Evolutionary conservation across 352 stramenopile genomes (phyloP).

Genomic region (Peronosclerospora sorghi): DNA sequence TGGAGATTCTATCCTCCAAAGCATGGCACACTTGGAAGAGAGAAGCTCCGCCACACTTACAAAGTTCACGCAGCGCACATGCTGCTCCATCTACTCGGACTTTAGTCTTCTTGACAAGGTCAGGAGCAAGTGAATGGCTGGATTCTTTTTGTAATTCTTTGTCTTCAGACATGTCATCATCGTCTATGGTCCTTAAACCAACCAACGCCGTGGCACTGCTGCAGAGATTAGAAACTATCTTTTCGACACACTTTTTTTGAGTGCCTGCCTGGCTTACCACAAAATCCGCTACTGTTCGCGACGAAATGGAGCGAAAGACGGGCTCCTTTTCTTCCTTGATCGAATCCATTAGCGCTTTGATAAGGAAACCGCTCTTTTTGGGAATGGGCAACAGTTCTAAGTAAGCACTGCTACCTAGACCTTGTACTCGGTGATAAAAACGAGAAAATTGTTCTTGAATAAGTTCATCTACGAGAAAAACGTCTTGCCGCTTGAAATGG

Average conservation of each 20-base stretch:
- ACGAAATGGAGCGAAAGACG: constrained; percentile 34
- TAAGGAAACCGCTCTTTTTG: constrained; percentile 62
- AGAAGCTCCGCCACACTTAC: constrained; percentile 13
- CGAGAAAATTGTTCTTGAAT: constrained; percentile 43
- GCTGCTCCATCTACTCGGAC: constrained; percentile 37
- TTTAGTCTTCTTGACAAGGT: constrained; percentile 21
- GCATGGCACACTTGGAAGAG: constrained; percentile 27
- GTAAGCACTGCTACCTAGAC: constrained; percentile 48
- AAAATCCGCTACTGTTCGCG: constrained; percentile 46
- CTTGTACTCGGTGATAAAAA: constrained; percentile 47
- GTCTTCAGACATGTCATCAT: background rate
- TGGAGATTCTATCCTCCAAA: constrained; percentile 26
- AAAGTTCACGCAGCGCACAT: constrained; percentile 30
- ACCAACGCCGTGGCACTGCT: constrained; percentile 46
- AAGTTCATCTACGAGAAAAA: constrained; percentile 68
- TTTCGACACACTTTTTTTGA: constrained; percentile 64
- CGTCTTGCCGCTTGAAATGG: constrained; percentile 72
- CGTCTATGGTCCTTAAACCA: constrained; percentile 6
- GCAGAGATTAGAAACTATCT: constrained; percentile 73
- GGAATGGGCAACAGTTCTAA: constrained; percentile 43
- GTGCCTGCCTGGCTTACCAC: constrained; percentile 28
- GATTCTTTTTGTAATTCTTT: constrained; percentile 1
- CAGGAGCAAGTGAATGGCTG: constrained; percentile 3
- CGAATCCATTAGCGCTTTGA: constrained; percentile 69
- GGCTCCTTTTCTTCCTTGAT: constrained; percentile 53